Evolutionary conservation across 2,329 filamentous ascomycete species (phyloP).

Genomic region (Curvularia eragrostidis): DNA sequence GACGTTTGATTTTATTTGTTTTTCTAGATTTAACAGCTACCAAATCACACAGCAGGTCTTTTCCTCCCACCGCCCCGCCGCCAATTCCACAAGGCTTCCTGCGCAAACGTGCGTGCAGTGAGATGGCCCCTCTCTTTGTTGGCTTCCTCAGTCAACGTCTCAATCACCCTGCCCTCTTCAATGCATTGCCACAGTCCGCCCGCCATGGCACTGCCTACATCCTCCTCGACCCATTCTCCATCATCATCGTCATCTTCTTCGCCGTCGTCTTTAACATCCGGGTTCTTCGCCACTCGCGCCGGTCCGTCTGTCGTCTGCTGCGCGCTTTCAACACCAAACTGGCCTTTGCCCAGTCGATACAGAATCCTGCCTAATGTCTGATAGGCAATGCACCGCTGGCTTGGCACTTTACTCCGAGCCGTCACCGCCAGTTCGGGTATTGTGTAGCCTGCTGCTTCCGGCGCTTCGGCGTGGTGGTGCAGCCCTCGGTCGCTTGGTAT

Average conservation of each 20-base stretch:
- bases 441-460: conserved; percentile 93
- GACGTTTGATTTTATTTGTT: too few species aligned
- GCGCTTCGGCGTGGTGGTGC: conserved; percentile 92
- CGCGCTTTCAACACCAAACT: conserved; percentile 64
- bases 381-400: conserved; percentile 89
- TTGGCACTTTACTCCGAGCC: conserved; percentile 79
- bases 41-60: conserved; percentile 58
- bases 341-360: conserved; percentile 79
- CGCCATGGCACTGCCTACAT: conserved; percentile 57
- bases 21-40: background rate
- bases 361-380: conserved; percentile 87
- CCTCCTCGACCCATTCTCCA: conserved; percentile 46
- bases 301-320: conserved; percentile 52
- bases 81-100: conserved; percentile 91
- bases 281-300: conserved; percentile 54
- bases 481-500: conserved; percentile 81
- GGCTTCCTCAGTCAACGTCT: conserved; percentile 79
- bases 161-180: conserved; percentile 77
- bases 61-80: conserved; percentile 70
- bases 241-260: conserved; percentile 41
- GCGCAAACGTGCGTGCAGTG: conserved; percentile 82
- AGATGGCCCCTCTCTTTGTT: conserved; percentile 72
- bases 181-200: conserved; percentile 84
- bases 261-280: conserved; percentile 40
- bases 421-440: conserved; percentile 83